Base-by-base conservation (phyloP, 1,139 yeast species). In the Yamadazyma triangularis region DNA sequence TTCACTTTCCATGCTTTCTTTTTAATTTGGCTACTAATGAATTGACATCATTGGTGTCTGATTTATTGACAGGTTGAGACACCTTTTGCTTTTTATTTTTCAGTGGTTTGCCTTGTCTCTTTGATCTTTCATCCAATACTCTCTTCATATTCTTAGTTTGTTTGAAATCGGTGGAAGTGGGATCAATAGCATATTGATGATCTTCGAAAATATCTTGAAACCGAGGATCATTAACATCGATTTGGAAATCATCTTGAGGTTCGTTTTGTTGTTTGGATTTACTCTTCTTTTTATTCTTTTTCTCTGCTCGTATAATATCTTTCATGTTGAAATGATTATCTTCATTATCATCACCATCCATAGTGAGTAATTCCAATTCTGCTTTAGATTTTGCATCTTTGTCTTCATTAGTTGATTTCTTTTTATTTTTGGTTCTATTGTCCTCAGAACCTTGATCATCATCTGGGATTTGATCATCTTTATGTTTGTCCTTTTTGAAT, bases 141-240 rank as follows among this genome's bases (percentile, higher is more conserved):
- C 81, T 72, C 51, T 81, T 80, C 95, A 89, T 88, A 15, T 93
- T 87, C 24, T 77, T 65, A 1, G 97, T 88, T 60, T 82, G 78
- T 63, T 85, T 88, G 66, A 77, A 91, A 51, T 86, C 95, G 13
- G 95, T 83, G 47, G 73, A 79, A 12, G 95, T 81, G 13, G 96
- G 91, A 56, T 85, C 95, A 48, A 91, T 87, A 8, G 96, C 96
- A 59, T 79, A 93, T 36, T 84, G 94, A 43, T 86, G 95, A 42
- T 78, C 79, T 46, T 88, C 94, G 51, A 85, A 89, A 42, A 91
- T 71, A 47, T 87, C 96, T 26, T 73, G 70, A 67, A 93, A 93
- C 62, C 99, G 83, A 16, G 84, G 81, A 66, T 93, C 99, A 32
- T 67, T 63, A 53, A 80, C 68, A 43, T 80, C 82, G 10, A 82